phyloP scores from a whole-genome alignment of 257 asterid species.

The Salvia miltiorrhiza region DNA sequence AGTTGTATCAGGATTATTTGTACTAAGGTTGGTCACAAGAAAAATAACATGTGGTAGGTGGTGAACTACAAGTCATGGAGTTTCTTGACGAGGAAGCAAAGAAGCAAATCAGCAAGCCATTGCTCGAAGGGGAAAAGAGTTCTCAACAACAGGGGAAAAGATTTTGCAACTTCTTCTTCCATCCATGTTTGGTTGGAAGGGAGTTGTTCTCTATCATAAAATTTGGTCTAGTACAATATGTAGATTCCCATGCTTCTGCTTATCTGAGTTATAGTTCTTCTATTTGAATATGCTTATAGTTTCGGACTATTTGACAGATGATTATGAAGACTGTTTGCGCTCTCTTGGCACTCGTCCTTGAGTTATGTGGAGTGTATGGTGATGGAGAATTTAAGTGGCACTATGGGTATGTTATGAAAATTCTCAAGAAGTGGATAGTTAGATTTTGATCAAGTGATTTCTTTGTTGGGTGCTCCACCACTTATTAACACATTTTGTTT shows the following conservation, averaged over 20 bases:
- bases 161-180: conserved; percentile 50
- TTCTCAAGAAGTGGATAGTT: background rate
- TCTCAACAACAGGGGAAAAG: conserved; percentile 33
- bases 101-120: conserved; percentile 49
- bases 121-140: conserved; percentile 49
- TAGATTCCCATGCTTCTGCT: conserved; percentile 28
- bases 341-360: conserved; percentile 70
- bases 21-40: background rate
- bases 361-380: conserved; percentile 83
- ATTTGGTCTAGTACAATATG: conserved; percentile 95
- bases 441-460: background rate
- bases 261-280: background rate
- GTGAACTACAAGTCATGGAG: conserved; percentile 55
- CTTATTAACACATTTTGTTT: background rate
- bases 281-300: conserved; percentile 1
- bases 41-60: conserved; percentile 51
- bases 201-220: conserved; percentile 65
- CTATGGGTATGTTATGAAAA: conserved; percentile 54
- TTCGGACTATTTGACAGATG: conserved; percentile 54
- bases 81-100: conserved; percentile 72
- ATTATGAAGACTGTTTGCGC: conserved; percentile 88
- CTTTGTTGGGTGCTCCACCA: background rate
- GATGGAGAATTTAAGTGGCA: conserved; percentile 93
- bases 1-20: background rate
- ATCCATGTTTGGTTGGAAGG: conserved; percentile 64